Evolutionary conservation across 2,329 filamentous ascomycete genomes (phyloP), one percentile per base, ranked within the genome.

Genomic region (Rhynchosporium graminicola): DNA sequence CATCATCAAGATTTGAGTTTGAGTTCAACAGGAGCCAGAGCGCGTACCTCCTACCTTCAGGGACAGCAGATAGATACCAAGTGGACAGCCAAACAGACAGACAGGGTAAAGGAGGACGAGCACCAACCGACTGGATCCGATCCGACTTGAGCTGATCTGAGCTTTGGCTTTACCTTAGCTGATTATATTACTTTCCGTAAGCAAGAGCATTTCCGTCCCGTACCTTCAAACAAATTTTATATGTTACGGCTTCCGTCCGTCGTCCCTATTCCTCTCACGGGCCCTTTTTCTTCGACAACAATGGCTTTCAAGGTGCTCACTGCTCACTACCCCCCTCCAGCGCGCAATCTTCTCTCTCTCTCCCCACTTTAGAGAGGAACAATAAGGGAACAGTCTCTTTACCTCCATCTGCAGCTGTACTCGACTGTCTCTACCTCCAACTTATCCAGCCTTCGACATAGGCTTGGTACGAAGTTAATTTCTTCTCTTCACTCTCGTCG

Each of bases 131-230:
- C 36, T n/a, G 36, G 31, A 29, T 12, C 50, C 9, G 28, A 45
- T 38, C 36, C 15, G 54, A 48, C 20, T 43, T 58, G 56, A 40
- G 13, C 45, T 42, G 51, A 45, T 13, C 55, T 48, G 56, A 45
- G 38, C 54, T 42, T 57, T 38, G 29, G 51, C 51, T 55, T 51
- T 12, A 51, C 20, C 20, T 54, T 54, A 54, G 51, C 51, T 54
- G 15, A 42, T 54, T 54, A 40, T 40, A 28, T 29, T 54, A 5
- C 29, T 42, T 29, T 54, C 33, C 38, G 36, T 54, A 26, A 54
- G 51, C 51, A 54, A 54, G 20, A 54, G 20, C n/a, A 40, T 13
- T 36, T 10, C 33, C 33, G 33, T 36, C 33, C 33, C 33, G 43
- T n/a, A 46, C 13, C 43, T 46, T 46, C 33, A 36, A 1, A 10